These are phyloP conservation scores for Miscanthus lutarioriparius DNA, from an alignment of 176 grass and related monocot species.

Conservation along the genomic window DNA sequence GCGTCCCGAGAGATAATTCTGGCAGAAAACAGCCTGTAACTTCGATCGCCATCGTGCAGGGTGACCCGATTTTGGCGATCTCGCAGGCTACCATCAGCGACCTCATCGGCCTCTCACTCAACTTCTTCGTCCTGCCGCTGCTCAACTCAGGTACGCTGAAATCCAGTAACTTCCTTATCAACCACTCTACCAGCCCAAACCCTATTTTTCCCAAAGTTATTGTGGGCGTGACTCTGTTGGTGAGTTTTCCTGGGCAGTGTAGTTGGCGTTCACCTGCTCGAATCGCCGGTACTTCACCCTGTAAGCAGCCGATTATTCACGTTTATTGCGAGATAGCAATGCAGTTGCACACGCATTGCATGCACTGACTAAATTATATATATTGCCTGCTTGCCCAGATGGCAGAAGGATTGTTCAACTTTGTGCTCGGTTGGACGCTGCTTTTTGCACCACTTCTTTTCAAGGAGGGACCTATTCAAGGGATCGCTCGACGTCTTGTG, in stretches of 20 bases:
- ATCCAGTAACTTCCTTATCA: neutral
- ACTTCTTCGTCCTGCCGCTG: slow-evolving; percentile 83
- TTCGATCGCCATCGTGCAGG: slow-evolving; percentile 45
- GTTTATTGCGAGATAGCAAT: neutral
- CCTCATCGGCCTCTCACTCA: slow-evolving; percentile 72
- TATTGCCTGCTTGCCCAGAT: slow-evolving; percentile 34
- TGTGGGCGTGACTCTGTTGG: slow-evolving; percentile 27
- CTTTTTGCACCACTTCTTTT: slow-evolving; percentile 82
- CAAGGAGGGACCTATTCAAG: slow-evolving; percentile 69
- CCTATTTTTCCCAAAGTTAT: neutral
- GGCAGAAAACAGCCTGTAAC: neutral
- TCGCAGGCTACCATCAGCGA: slow-evolving; percentile 64
- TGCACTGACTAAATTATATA: neutral
- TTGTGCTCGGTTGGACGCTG: slow-evolving; percentile 83
- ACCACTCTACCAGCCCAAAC: neutral
- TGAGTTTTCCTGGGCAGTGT: slow-evolving; percentile 53
- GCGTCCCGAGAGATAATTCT: neutral
- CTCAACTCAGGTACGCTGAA: slow-evolving; percentile 61
- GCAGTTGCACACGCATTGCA: neutral
- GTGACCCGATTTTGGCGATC: slow-evolving; percentile 81
- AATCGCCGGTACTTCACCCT: slow-evolving; percentile 82
- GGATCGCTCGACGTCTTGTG: slow-evolving; percentile 85
- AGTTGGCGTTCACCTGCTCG: slow-evolving; percentile 73
- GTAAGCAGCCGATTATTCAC: slow-evolving; percentile 48
- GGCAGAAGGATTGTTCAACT: slow-evolving; percentile 88